Conservation (phyloP, 345 rosid species). For the Camelina sativa region DNA sequence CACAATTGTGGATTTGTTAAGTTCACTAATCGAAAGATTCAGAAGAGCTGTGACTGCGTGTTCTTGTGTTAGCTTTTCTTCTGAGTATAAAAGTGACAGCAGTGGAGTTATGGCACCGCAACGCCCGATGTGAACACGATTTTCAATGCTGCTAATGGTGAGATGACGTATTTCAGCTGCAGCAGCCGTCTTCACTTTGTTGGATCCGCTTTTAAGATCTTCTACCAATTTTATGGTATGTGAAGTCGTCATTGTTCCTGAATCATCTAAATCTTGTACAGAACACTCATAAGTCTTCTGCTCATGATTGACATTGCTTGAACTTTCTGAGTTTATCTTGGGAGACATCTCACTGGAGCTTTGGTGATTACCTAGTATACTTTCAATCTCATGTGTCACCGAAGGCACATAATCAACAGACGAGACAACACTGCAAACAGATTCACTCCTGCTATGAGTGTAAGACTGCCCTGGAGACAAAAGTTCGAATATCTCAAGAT, state of each 20-base stretch:
- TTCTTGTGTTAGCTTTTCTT: slow-evolving; percentile 73
- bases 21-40: slow-evolving; percentile 84
- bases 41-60: slow-evolving; percentile 88
- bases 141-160: slow-evolving; percentile 68
- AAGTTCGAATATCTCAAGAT: slow-evolving; percentile 54
- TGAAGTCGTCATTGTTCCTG: slow-evolving; percentile 50
- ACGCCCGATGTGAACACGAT: slow-evolving; percentile 68
- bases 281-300: slow-evolving; percentile 43
- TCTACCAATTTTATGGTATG: slow-evolving; percentile 63
- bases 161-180: slow-evolving; percentile 87
- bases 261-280: slow-evolving; percentile 39
- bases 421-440: slow-evolving; percentile 73
- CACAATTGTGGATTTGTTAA: slow-evolving; percentile 73
- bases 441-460: slow-evolving; percentile 82
- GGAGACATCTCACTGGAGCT: slow-evolving; percentile 55
- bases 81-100: slow-evolving; percentile 71
- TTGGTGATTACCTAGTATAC: slow-evolving; percentile 44
- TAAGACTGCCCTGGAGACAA: slow-evolving; percentile 64
- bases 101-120: slow-evolving; percentile 71
- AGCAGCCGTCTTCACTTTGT: slow-evolving; percentile 59
- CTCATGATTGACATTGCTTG: slow-evolving; percentile 45
- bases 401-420: slow-evolving; percentile 65
- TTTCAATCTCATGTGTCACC: slow-evolving; percentile 44
- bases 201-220: slow-evolving; percentile 65
- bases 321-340: slow-evolving; percentile 44